Base-by-base conservation (phyloP, 345 rosid genomes). In the Populus nigra region DNA sequence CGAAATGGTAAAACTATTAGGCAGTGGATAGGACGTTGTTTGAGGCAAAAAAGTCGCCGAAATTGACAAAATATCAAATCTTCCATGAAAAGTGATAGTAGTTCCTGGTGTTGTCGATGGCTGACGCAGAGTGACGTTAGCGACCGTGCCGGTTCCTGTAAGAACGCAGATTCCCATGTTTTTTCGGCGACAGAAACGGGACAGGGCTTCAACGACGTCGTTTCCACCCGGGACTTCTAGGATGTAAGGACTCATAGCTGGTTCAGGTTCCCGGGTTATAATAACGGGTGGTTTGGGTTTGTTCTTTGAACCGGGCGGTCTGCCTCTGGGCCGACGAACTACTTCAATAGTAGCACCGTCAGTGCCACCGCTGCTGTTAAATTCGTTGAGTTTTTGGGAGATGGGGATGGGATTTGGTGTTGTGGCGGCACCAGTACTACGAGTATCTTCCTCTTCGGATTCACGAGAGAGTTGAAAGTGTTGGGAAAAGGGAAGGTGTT, bases 251-350 rank as follows among this genome's bases (percentile, higher is more conserved):
- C 91, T 88, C 93, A 95, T 93, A 31, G 87, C 77, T 2, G 94
- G 96, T 59, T 91, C 93, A 0, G 90, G 82, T 22, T 90, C 94
- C 1, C 88, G 91, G 9, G 97, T 85, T 5, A 93, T 81, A 39
- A 88, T 65, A 11, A 93, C 87, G 0, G 95, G 94, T 5, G 97
- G 94, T 43, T 83, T 92, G 0, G 98, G 97, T 81, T 88, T 92
- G 85, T 94, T 94, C 65, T 91, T 94, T 50, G 98, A 94, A 12
- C 97, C 98, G 0, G 97, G 96, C 1, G 98, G 97, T 13, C 98
- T 83, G 67, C 98, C 98, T 62, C 98, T 80, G 1, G 97, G 96
- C 17, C 97, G 90, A 9, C 98, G 96, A 72, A 81, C 83, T 33
- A 90, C 87, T 75, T 94, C 98, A 62, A 93, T 92, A 79, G 87